Percentiles rank a stretch among this genome's conserved stretches.
Conservation (phyloP, 2,329 filamentous ascomycete genomes). For the Fusarium mangiferae region DNA sequence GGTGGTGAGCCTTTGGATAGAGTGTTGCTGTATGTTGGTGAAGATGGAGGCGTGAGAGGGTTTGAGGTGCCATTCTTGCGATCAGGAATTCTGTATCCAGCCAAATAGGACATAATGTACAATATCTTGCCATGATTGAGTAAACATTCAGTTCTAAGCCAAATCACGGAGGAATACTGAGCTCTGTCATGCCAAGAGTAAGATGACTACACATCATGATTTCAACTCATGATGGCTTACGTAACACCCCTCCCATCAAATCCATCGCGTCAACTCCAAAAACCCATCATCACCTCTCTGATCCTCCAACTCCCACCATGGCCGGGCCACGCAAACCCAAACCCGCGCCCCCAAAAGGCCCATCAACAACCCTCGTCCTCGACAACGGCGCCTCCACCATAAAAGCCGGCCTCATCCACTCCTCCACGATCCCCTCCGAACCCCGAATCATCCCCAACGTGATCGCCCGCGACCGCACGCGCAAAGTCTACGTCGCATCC, state of each 20-base stretch:
- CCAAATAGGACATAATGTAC: accelerated
- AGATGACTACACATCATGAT: conserved; percentile 9
- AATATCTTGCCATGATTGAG: accelerated
- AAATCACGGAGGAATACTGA: accelerated
- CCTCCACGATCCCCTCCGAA: conserved; percentile 56
- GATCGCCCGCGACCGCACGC: conserved; percentile 83
- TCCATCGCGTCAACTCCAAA: conserved; percentile 15
- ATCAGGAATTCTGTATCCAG: conserved; percentile 38
- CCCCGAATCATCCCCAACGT: conserved; percentile 87
- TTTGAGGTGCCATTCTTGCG: conserved; percentile 50
- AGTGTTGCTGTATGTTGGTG: conserved; percentile 40
- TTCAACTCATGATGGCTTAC: conserved; percentile 28
- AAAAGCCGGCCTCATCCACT: conserved; percentile 82
- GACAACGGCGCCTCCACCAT: conserved; percentile 94
- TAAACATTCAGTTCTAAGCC: accelerated
- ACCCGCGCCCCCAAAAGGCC: conserved; percentile 60
- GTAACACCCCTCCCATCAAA: conserved; percentile 34
- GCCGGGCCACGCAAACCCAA: conserved; percentile 64
- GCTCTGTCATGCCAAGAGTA: background rate
- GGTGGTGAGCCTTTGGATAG: conserved; percentile 48
- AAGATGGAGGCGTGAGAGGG: conserved; percentile 41
- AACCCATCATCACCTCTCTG: background rate
- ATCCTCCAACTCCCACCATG: conserved; percentile 46
- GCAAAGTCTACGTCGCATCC: conserved; percentile 80
- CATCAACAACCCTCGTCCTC: conserved; percentile 79